Conservation (phyloP, 805 yeast species). For the Lachancea lanzarotensis region DNA sequence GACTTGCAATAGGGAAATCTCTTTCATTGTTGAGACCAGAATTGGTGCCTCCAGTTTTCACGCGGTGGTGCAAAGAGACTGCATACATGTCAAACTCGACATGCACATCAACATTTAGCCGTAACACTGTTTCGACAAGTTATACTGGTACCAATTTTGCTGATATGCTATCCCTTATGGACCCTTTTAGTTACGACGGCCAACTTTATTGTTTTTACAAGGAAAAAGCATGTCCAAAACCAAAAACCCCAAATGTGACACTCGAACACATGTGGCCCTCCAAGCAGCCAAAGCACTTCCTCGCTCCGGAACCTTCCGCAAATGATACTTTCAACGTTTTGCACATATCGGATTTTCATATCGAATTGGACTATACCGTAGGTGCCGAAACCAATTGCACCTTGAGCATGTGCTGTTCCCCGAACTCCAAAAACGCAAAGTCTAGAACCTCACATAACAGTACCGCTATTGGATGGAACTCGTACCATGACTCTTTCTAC, state of each 20-base stretch:
- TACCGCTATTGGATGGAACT: constrained; percentile 17
- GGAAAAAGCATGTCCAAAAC: constrained; percentile 43
- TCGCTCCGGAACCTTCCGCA: constrained; percentile 38
- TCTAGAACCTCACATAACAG: constrained; percentile 27
- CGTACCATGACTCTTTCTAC: constrained; percentile 30
- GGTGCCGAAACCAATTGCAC: constrained; percentile 57
- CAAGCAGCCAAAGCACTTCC: constrained; percentile 38
- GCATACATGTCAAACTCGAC: constrained; percentile 19
- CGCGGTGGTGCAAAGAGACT: constrained; percentile 39
- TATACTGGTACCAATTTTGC: constrained; percentile 44
- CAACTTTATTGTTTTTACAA: constrained; percentile 54
- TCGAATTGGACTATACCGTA: constrained; percentile 46
- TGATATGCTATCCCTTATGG: constrained; percentile 44
- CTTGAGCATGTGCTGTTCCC: constrained; percentile 53
- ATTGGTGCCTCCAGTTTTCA: constrained; percentile 36
- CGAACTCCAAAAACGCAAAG: constrained; percentile 36
- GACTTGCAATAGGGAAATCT: constrained; percentile 34
- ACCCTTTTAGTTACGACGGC: constrained; percentile 48
- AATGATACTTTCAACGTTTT: constrained; percentile 49
- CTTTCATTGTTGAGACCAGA: constrained; percentile 36
- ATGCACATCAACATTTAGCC: constrained; percentile 32
- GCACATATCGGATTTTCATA: constrained; percentile 62
- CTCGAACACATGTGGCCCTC: constrained; percentile 39
- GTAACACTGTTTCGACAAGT: constrained; percentile 35
- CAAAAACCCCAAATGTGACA: constrained; percentile 46